Percentiles rank a stretch among this genome's conserved stretches.
phyloP scores from a whole-genome alignment of 2,329 filamentous ascomycete genomes.

The Aspergillus sp. region DNA sequence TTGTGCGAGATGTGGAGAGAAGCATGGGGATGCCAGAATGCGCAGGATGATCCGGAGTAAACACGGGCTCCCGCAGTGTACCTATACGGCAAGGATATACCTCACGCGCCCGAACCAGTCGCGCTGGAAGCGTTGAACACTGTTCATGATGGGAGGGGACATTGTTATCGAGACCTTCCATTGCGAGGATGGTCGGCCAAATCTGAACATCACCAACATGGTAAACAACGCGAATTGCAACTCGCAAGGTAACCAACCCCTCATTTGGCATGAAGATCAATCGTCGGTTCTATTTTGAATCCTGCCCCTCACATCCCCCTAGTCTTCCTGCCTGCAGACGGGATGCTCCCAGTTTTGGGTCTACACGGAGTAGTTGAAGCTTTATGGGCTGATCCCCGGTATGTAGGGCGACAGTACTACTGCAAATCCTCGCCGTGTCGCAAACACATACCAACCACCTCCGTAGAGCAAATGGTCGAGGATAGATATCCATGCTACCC shows the following conservation, averaged over 20 bases:
- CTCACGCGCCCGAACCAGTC: too few relatives aligned
- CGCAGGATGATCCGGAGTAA: background rate
- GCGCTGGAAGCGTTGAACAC: too few relatives aligned
- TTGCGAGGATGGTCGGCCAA: background rate
- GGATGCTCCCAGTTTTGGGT: too few relatives aligned
- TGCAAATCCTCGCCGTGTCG: background rate
- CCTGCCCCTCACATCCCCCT: background rate
- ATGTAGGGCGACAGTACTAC: background rate
- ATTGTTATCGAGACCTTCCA: background rate
- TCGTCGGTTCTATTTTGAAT: background rate
- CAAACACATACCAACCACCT: background rate
- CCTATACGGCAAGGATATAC: background rate
- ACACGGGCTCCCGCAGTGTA: background rate
- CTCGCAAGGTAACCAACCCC: slow-evolving; percentile 1
- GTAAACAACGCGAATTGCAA: background rate
- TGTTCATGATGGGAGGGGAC: background rate
- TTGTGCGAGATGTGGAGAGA: background rate
- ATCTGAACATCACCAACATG: background rate
- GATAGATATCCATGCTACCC: too few relatives aligned
- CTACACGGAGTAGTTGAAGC: background rate
- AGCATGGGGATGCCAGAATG: background rate
- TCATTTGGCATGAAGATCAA: slow-evolving; percentile 9
- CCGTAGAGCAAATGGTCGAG: background rate
- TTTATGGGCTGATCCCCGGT: background rate
- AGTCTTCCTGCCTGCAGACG: background rate